phyloP scores from a whole-genome alignment of 805 yeast genomes.

The Cyberlindnera maritima region DNA sequence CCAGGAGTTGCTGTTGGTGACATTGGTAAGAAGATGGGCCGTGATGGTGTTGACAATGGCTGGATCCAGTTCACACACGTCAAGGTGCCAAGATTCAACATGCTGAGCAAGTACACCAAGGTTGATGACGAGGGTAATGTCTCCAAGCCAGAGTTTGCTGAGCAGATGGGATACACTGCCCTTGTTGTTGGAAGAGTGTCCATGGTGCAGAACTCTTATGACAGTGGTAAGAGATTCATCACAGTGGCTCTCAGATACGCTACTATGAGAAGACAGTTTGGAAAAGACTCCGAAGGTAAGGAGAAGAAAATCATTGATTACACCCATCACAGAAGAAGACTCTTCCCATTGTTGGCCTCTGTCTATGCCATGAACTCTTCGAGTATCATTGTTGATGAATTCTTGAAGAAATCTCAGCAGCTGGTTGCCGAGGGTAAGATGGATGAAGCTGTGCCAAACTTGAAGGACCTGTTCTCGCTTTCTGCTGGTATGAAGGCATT shows the following conservation, averaged over 20 bases:
- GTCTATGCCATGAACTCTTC: slow-evolving; percentile 70
- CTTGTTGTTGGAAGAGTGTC: slow-evolving; percentile 83
- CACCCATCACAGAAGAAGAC: slow-evolving; percentile 79
- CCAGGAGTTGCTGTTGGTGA: slow-evolving; percentile 89
- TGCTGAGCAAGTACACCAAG: slow-evolving; percentile 77
- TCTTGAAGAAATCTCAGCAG: slow-evolving; percentile 42
- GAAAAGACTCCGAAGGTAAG: slow-evolving; percentile 41
- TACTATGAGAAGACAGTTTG: slow-evolving; percentile 85
- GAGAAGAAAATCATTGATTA: slow-evolving; percentile 26
- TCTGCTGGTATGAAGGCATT: slow-evolving; percentile 91
- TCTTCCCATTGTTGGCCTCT: slow-evolving; percentile 76
- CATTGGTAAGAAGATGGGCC: slow-evolving; percentile 93
- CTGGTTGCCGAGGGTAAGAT: slow-evolving; percentile 36
- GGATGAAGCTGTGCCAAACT: slow-evolving; percentile 49
- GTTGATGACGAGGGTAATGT: slow-evolving; percentile 69
- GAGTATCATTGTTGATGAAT: slow-evolving; percentile 45
- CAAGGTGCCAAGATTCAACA: slow-evolving; percentile 75
- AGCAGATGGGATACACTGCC: slow-evolving; percentile 86
- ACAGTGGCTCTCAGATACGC: slow-evolving; percentile 88
- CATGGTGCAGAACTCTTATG: slow-evolving; percentile 83
- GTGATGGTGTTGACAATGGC: slow-evolving; percentile 94
- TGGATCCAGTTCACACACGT: slow-evolving; percentile 92
- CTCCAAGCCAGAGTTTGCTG: slow-evolving; percentile 63
- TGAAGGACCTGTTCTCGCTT: slow-evolving; percentile 76
- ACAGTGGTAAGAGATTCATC: slow-evolving; percentile 72